Evolutionary conservation across 163 green algal species (phyloP).

Genomic region (Scenedesmus sp.): DNA sequence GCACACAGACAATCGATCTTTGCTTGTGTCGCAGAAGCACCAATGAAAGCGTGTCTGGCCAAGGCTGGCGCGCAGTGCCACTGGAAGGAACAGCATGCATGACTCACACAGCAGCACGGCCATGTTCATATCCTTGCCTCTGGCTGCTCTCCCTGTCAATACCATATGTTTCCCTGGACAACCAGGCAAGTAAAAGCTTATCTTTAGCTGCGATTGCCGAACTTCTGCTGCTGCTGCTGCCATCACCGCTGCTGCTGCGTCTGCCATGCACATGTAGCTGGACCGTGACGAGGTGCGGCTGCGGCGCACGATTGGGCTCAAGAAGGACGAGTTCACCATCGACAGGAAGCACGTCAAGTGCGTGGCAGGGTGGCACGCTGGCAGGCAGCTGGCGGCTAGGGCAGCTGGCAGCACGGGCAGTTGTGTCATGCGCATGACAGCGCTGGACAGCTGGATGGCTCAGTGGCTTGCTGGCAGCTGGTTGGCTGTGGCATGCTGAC

Average conservation of each 20-base stretch:
- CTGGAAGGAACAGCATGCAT: too few relatives aligned
- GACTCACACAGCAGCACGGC: too few relatives aligned
- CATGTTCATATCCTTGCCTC: too few relatives aligned
- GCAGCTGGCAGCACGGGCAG: too few relatives aligned
- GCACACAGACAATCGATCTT: not conserved
- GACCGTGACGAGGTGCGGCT: slow-evolving; percentile 94
- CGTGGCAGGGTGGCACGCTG: not conserved
- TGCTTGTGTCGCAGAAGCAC: not conserved
- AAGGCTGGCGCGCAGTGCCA: too few relatives aligned
- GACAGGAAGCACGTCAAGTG: slow-evolving; percentile 95
- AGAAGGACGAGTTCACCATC: slow-evolving; percentile 98
- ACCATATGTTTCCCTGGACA: too few relatives aligned
- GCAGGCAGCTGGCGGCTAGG: not conserved
- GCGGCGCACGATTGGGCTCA: slow-evolving; percentile 89
- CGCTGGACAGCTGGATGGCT: not conserved
- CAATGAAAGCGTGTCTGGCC: too few relatives aligned
- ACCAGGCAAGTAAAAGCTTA: not conserved
- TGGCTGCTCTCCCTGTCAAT: too few relatives aligned
- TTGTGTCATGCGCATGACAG: too few relatives aligned
- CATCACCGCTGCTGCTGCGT: not conserved
- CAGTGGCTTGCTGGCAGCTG: not conserved
- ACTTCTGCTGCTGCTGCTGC: slow-evolving; percentile 10
- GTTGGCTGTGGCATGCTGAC: not conserved
- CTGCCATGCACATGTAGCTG: slow-evolving; percentile 65
- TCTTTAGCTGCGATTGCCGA: not conserved